A percentile compares a stretch with the other conserved stretches of the same genome.
These are phyloP conservation scores for Xylaria cubensis DNA, from an alignment of 495 filamentous ascomycete species.

Conservation along the genomic window DNA sequence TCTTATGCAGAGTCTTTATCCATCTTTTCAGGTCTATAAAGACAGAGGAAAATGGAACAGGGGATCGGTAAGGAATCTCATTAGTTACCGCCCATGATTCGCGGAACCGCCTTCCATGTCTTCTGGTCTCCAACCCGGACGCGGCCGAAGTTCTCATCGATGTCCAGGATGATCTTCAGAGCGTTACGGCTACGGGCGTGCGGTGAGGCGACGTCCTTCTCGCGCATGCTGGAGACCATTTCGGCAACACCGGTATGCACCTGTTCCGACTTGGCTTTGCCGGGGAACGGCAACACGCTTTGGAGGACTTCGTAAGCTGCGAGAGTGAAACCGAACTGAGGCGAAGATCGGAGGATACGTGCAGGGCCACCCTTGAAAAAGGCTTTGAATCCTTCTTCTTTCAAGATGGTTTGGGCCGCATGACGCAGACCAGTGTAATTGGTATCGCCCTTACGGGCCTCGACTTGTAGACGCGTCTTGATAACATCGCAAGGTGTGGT, in stretches of 20 bases:
- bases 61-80: slow-evolving; percentile 27
- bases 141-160: slow-evolving; percentile 89
- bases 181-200: slow-evolving; percentile 90
- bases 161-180: slow-evolving; percentile 93
- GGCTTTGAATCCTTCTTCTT: slow-evolving; percentile 90
- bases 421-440: slow-evolving; percentile 87
- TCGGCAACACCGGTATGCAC: slow-evolving; percentile 47
- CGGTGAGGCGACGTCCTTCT: slow-evolving; percentile 69
- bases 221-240: slow-evolving; percentile 47
- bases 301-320: slow-evolving; percentile 94
- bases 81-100: slow-evolving; percentile 45
- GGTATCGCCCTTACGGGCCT: slow-evolving; percentile 92
- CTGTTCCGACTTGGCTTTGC: slow-evolving; percentile 52
- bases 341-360: slow-evolving; percentile 90
- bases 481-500: slow-evolving; percentile 98
- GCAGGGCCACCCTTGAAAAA: slow-evolving; percentile 99
- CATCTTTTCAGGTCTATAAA: slow-evolving; percentile 28
- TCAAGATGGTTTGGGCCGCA: slow-evolving; percentile 79
- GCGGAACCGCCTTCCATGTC: slow-evolving; percentile 55
- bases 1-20: slow-evolving; percentile 36
- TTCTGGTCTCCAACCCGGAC: slow-evolving; percentile 62
- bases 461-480: slow-evolving; percentile 97
- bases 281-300: slow-evolving; percentile 81
- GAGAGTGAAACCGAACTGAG: slow-evolving; percentile 97
- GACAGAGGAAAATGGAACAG: slow-evolving; percentile 27